phyloP scores from a whole-genome alignment of 352 stramenopile genomes.

The Phytophthora megakarya region DNA sequence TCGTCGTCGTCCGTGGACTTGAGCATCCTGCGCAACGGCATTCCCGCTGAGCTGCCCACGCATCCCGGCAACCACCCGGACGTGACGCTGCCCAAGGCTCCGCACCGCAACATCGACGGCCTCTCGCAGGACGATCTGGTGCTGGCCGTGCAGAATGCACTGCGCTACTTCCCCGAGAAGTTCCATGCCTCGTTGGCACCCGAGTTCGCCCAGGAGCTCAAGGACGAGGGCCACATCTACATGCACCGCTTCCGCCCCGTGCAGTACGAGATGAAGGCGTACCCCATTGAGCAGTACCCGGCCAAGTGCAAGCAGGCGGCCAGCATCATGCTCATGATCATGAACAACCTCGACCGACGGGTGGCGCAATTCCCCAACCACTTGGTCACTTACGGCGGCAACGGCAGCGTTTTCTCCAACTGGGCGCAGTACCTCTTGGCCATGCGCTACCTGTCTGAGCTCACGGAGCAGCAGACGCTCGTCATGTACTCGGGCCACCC shows the following conservation, averaged over 20 bases:
- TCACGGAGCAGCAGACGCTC: constrained; percentile 90
- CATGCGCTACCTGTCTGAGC: constrained; percentile 88
- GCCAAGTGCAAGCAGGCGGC: constrained; percentile 74
- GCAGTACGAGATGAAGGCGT: constrained; percentile 90
- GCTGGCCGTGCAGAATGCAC: constrained; percentile 84
- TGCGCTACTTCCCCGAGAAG: constrained; percentile 85
- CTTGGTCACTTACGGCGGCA: constrained; percentile 90
- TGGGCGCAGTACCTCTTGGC: constrained; percentile 89
- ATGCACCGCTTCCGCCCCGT: constrained; percentile 88
- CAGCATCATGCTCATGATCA: constrained; percentile 91
- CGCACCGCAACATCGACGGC: constrained; percentile 53
- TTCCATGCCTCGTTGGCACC: constrained; percentile 70
- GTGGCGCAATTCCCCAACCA: constrained; percentile 90
- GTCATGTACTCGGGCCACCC: constrained; percentile 91
- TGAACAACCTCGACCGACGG: constrained; percentile 88
- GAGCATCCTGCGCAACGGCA: constrained; percentile 50
- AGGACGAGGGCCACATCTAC: constrained; percentile 91
- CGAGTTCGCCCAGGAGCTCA: constrained; percentile 88
- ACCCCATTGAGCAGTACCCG: constrained; percentile 81
- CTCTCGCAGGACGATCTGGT: constrained; percentile 67
- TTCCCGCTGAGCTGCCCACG: constrained; percentile 49
- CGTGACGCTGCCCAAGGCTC: constrained; percentile 53
- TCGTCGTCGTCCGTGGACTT: constrained; percentile 47
- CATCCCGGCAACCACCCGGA: constrained; percentile 67
- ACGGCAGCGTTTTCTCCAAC: constrained; percentile 90